These are phyloP conservation scores for Xerocomellus chrysenteron DNA, from an alignment of 768 basidiomycete species.

Conservation along the genomic window DNA sequence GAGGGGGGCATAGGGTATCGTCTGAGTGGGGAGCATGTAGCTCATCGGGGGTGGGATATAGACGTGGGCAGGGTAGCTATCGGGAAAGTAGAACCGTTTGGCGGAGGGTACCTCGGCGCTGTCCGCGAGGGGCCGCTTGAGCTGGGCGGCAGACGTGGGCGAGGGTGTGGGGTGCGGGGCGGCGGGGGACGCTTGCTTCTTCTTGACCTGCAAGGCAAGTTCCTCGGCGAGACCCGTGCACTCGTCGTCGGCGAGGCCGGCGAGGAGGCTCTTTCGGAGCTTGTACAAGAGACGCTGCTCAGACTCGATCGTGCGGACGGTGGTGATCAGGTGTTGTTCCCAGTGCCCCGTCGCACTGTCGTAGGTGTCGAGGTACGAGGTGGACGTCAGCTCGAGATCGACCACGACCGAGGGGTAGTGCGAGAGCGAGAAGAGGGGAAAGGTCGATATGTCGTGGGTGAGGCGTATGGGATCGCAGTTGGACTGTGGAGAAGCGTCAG, in stretches of 20 bases:
- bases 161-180: background rate
- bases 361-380: constrained; percentile 62
- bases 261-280: constrained; percentile 55
- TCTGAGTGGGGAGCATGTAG: constrained; percentile 29
- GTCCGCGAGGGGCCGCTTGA: constrained; percentile 29
- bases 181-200: constrained; percentile 9
- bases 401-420: constrained; percentile 49
- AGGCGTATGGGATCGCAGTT: constrained; percentile 56
- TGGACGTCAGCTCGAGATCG: constrained; percentile 51
- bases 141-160: constrained; percentile 13
- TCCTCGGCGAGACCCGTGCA: constrained; percentile 59
- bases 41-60: constrained; percentile 29
- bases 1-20: constrained; percentile 27
- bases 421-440: constrained; percentile 63
- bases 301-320: constrained; percentile 56
- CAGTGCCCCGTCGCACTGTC: constrained; percentile 54
- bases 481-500: constrained; percentile 35
- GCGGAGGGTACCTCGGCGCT: constrained; percentile 24
- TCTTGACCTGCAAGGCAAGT: constrained; percentile 44
- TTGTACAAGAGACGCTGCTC: constrained; percentile 66
- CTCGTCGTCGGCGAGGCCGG: constrained; percentile 55
- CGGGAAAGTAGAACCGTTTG: constrained; percentile 30
- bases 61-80: constrained; percentile 28
- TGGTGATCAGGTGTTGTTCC: constrained; percentile 64
- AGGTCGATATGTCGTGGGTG: constrained; percentile 56